Base-by-base conservation (phyloP, 2,329 filamentous ascomycete genomes). In the Trichoderma guizhouense region DNA sequence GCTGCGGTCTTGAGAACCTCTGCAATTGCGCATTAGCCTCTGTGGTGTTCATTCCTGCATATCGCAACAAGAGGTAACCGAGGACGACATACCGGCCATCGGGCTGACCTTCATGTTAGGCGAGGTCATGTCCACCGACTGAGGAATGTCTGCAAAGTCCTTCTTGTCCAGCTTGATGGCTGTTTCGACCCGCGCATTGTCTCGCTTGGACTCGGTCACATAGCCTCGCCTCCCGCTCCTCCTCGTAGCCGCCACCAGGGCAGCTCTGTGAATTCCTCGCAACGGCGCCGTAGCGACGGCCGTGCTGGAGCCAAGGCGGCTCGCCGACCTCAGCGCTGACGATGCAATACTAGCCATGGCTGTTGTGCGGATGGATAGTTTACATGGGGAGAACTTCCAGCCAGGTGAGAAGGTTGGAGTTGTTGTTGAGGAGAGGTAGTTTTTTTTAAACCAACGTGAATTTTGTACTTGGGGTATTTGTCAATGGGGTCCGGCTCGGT, bases 1-100 rank as follows among this genome's bases (percentile, higher is more conserved):
- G 94, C 94, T 9, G 95, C 95, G 81, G 97, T 92, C 85, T 96
- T 97, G 74, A 99, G 86, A 60, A 98, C 91, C 75, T 93, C 92
- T 88, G 72, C 58, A 68, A 28, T 26, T 26, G 24, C 26, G 71
- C 21, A 64, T 75, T 71, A 73, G 74, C 64, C 34, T 55, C 12
- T 34, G 28, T 47, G 57, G 57, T 51, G 28, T 64, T 62, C 57
- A 26, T n/a, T 36, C 32, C 21, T 51, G 57, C 30, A 36, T 26
- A n/a, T 62, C 28, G 30, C 67, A 69, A 53, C n/a, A 26, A 61
- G 57, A 69, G 36, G 28, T 58, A 9, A 64, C 61, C 66, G 55
- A 51, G 66, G 61, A 62, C 73, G 78, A 58, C 82, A 32, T 77
- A 83, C 82, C 81, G 74, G 93, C 92, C 79, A 92, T 89, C n/a